phyloP scores from a whole-genome alignment of 371 early-diverging fungal genomes.

The Mucor plumbeus region DNA sequence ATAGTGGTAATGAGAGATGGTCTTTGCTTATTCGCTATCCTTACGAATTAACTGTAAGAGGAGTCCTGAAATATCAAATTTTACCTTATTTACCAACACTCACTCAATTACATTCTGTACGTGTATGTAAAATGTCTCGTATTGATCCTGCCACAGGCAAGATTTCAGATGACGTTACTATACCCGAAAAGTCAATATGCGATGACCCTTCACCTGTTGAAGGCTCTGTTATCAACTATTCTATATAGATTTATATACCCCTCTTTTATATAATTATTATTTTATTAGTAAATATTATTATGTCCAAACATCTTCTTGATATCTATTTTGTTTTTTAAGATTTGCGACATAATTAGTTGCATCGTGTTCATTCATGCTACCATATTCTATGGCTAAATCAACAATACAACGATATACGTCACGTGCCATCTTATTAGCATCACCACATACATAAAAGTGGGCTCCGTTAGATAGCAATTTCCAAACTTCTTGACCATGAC shows the following conservation, averaged over 20 bases:
- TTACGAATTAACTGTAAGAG: slow-evolving; percentile 70
- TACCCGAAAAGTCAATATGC: slow-evolving; percentile 40
- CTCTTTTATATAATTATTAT: not conserved
- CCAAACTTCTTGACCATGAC: slow-evolving; percentile 73
- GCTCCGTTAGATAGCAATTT: slow-evolving; percentile 74
- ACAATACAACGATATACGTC: slow-evolving; percentile 82
- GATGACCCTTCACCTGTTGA: slow-evolving; percentile 35
- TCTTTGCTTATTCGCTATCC: slow-evolving; percentile 59
- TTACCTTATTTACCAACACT: slow-evolving; percentile 32
- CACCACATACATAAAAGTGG: slow-evolving; percentile 92
- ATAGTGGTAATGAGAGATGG: slow-evolving; percentile 37
- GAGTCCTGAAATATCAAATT: slow-evolving; percentile 66
- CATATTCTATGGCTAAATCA: slow-evolving; percentile 69
- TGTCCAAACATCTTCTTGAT: slow-evolving; percentile 96
- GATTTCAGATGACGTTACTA: slow-evolving; percentile 32
- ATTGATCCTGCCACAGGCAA: slow-evolving; percentile 55
- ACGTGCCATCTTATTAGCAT: slow-evolving; percentile 95
- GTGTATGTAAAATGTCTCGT: slow-evolving; percentile 49
- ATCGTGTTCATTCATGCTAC: slow-evolving; percentile 69
- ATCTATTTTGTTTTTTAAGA: slow-evolving; percentile 78
- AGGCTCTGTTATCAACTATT: slow-evolving; percentile 6
- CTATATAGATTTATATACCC: not conserved
- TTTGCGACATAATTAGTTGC: slow-evolving; percentile 84
- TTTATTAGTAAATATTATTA: slow-evolving; percentile 32
- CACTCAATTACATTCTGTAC: slow-evolving; percentile 36